A percentile compares a stretch with the other conserved stretches of the same genome.
phyloP scores from a whole-genome alignment of 164 flowering plant species.

The Liquidambar formosana region DNA sequence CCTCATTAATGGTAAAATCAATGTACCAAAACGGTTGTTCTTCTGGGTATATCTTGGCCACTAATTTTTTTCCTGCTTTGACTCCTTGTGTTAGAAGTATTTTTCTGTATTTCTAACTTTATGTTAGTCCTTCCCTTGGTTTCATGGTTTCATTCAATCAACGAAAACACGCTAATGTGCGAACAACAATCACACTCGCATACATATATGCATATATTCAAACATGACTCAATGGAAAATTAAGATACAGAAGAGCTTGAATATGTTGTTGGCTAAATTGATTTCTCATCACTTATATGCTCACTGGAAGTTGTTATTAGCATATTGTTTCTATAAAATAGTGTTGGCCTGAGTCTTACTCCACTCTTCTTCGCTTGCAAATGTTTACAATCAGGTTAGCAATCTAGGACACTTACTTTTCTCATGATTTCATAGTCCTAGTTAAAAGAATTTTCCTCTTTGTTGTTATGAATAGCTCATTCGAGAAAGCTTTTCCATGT shows the following conservation, averaged over 20 bases:
- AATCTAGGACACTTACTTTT: not conserved
- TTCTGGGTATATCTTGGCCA: not conserved
- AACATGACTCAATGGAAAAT: not conserved
- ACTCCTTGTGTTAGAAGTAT: not conserved
- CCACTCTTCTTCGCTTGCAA: not conserved
- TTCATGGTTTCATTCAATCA: not conserved
- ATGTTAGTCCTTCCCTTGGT: not conserved
- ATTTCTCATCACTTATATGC: not conserved
- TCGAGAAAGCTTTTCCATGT: constrained; percentile 3
- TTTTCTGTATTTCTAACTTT: not conserved
- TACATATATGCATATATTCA: not conserved
- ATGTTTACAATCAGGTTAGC: not conserved
- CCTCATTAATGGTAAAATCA: not conserved
- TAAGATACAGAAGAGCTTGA: not conserved
- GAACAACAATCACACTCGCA: not conserved
- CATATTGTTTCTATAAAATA: not conserved
- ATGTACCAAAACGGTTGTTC: not conserved
- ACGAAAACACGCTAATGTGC: not conserved
- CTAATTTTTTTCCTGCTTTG: not conserved
- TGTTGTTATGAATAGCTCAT: not conserved
- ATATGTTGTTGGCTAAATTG: not conserved
- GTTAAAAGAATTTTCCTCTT: not conserved
- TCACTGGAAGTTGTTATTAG: not conserved
- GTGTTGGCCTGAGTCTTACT: not conserved
- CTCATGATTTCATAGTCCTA: not conserved